Base-by-base conservation (phyloP, 2,329 filamentous ascomycete genomes). In the Cercospora beticola region DNA sequence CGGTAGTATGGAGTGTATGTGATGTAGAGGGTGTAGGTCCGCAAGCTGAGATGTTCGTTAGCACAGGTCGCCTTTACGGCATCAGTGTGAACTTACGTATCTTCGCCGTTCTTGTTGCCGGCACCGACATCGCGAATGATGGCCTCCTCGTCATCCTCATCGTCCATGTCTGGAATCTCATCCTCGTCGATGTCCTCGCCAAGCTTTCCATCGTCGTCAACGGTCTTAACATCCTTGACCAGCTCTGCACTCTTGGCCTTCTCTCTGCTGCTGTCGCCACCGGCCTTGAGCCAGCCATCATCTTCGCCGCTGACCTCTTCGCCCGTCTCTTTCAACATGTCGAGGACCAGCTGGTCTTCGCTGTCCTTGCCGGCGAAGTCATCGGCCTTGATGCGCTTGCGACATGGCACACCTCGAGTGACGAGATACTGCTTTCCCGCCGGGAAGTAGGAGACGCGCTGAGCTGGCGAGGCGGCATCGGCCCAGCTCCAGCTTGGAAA, bases 401-500 rank as follows among this genome's bases (percentile, higher is more conserved):
- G 90, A 81, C 95, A 99, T 18, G 95, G 95, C 46, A 99, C 94
- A 68, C 95, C 94, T 68, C 94, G 91, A 10, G 95, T 97, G 52
- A 98, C 91, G 43, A 99, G 87, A 78, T 93, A 99, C 86, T 99
- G 95, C 83, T 98, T 99, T 62, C 91, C 92, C 0, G 89, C 82
- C 0, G 95, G 95, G 4, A 99, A 88, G 78, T 97, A 92, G 72
- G 85, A 84, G 65, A 92, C 92, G 71, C 93, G 90, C 79, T 93
- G 92, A 70, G 88, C 86, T 1, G 90, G 87, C n/a, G 89, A 88
- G 65, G 94, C 92, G 73, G 94, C 94, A 76, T 95, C 92, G 73
- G 91, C 89, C 95, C 95, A 99, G 61, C 92, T 91, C 95, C 95
- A 99, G 68, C 94, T 97, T 8, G 94, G 95, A 82, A 99, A 99